Evolutionary conservation across 1,139 yeast species (phyloP), one percentile per base, ranked within the genome.

Genomic region (Candida smagusa): DNA sequence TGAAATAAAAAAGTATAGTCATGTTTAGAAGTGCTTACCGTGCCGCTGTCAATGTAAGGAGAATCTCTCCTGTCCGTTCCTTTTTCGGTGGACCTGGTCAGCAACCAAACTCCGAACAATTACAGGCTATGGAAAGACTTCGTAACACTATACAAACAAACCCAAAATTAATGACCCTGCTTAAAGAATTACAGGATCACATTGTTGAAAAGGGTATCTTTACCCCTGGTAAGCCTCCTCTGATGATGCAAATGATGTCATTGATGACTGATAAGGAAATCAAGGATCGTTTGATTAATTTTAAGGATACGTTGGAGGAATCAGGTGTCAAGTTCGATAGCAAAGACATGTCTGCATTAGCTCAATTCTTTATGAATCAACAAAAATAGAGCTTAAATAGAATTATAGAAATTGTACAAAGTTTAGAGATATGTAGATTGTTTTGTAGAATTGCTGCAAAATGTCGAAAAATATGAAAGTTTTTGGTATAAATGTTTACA

Each of bases 181-280:
- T 66, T 34, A 48, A 52, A 7, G 61, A 64, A 27, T 65, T 70
- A 41, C 69, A 64, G 46, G 40, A 44, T 6, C 49, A 65, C 19
- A 57, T 69, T 39, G 52, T 53, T 22, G 48, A 47, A 3, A 68
- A 68, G 43, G 74, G 74, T 12, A 54, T 66, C 33, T 46, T 58
- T 28, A 54, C 61, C 3, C 58, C 53, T 2, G 59, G 58, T 2
- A 46, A 56, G 35, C 60, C 61, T 6, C 74, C 74, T 3, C 59
- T 63, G 12, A 51, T 68, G 53, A 47, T 63, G 40, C 60, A 65
- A 41, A 54, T 69, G 61, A 58, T 69, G 56, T 61, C 58, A 44
- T 53, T 69, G 31, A 54, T 68, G 40, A 52, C 66, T 31, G 71
- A 69, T 40, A 58, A 56, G 42, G 72, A 67, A 12, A 59, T 69